Base-by-base conservation (phyloP, 129 eudicot species). In the Escallonia herrerae region DNA sequence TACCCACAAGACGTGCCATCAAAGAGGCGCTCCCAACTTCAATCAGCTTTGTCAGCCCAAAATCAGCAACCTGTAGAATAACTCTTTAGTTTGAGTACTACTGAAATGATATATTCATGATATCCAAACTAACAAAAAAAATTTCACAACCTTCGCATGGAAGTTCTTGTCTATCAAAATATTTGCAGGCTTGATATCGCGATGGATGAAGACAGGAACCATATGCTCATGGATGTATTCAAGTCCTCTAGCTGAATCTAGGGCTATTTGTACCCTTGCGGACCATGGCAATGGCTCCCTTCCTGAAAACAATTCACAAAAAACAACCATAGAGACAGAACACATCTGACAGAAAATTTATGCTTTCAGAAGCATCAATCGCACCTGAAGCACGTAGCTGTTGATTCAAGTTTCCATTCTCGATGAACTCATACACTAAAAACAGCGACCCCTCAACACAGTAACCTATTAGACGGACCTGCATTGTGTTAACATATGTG, bases 191-290 rank as follows among this genome's bases (percentile, higher is more conserved):
- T 93, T 93, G 63, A 93, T 86, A 74, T 93, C 96, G 15, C 95
- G 99, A 71, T 93, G 99, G 40, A 93, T 85, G 55, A 85, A 93
- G 33, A 82, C 79, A 9, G 96, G 96, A 70, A 81, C 87, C 5
- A 95, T 93, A 72, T 89, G 96, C 75, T 93, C 96, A 43, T 93
- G 99, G 62, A 93, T 93, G 84, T 93, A 93, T 80, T 93, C 96
- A 46, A 93, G 96, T 15, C 95, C 99, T 89, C 95, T 93, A 45
- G 99, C 99, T 12, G 96, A 83, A 84, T 89, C 99, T 5, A 93
- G 87, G 38, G 99, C 99, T 22, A 93, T 93, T 76, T 86, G 99
- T 48, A 93, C 79, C 81, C 99, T 82, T 15, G 83, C 73, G 52
- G 83, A 58, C 99, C 96, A 93, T 52, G 93, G 78, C 62, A 93